Evolutionary conservation across 2,329 filamentous ascomycete genomes (phyloP).

Genomic region (Penicillium fuscoglaucum): DNA sequence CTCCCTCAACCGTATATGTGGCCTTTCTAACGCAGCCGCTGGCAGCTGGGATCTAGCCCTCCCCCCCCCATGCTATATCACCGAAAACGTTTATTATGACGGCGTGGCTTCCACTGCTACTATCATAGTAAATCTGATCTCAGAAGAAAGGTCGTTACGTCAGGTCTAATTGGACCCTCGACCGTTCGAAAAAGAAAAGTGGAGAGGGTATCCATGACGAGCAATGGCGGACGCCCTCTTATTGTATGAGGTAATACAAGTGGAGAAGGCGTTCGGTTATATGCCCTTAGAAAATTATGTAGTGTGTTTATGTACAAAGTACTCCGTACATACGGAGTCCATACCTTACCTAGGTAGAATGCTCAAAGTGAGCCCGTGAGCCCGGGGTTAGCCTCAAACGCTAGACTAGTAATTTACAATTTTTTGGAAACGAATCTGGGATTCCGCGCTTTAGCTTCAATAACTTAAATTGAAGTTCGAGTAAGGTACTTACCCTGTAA

Average conservation of each 20-base stretch:
- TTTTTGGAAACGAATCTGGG: neutral
- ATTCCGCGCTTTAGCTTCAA: conserved; percentile 1
- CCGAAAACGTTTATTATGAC: conserved; percentile 7
- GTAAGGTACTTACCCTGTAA: neutral
- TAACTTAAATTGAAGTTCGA: conserved; percentile 1
- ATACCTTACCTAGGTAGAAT: too few relatives aligned
- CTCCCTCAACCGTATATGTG: neutral
- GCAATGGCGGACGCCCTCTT: neutral
- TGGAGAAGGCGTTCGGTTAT: neutral
- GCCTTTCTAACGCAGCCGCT: conserved; percentile 1
- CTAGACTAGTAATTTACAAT: neutral
- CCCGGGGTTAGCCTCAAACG: neutral
- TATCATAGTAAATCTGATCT: neutral
- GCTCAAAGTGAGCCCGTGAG: too few relatives aligned
- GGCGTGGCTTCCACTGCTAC: neutral
- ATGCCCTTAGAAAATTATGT: neutral
- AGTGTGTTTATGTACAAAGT: neutral
- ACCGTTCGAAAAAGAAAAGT: neutral
- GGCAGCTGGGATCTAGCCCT: neutral
- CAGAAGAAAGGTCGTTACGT: neutral
- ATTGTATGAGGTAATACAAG: neutral
- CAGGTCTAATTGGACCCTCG: neutral
- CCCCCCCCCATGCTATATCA: neutral
- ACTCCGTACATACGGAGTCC: too few relatives aligned
- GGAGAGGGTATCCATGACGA: neutral